Base-by-base conservation (phyloP, 2,329 filamentous ascomycete genomes). In the Orbilia javanica region DNA sequence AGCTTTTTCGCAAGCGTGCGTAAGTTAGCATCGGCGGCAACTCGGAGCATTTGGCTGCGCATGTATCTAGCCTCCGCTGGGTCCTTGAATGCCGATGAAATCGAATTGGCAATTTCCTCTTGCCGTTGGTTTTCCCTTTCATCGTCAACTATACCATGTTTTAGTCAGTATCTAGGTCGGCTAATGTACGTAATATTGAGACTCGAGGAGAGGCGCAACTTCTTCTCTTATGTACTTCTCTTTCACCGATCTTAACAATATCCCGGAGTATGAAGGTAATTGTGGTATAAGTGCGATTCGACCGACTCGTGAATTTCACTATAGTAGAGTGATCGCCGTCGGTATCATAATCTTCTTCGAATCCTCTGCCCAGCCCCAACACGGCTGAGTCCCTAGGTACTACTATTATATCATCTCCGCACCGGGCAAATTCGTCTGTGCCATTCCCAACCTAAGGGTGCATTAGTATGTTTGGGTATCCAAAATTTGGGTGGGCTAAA, bases 241-340 rank as follows among this genome's bases (percentile, higher is more conserved):
- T 29, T 13, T 29, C 22, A 4, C 65, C 64, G 15, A 20, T 27
- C 11, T 29, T 4, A 11, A 76, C 8, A 13, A 70, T 4, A 11
- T 48, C 6, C n/a, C 22, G 25, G 22, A 78, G 15, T 11, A 36
- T 7, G 0, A 1, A n/a, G 22, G 27, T 31, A 18, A 78, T 57
- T 6, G 62, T 67, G 8, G 62, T 78, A 25, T 78, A 78, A 22
- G 67, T 60, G 18, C 53, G 15, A 52, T 78, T 34, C 0, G 13
- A 15, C 48, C 1, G 22, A 36, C 46, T 66, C 0, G 67, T 71
- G 20, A 78, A 78, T 57, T 78, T 78, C 5, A 78, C 67, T 20
- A 78, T 50, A 8, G 60, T 60, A 6, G 74, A 78, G 31, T 78
- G 74, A 42, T 72, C 67, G 13, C 67, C 74, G 18, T 72, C 67